Conservation (phyloP, 768 basidiomycete genomes). For the Pluteus cervinus region DNA sequence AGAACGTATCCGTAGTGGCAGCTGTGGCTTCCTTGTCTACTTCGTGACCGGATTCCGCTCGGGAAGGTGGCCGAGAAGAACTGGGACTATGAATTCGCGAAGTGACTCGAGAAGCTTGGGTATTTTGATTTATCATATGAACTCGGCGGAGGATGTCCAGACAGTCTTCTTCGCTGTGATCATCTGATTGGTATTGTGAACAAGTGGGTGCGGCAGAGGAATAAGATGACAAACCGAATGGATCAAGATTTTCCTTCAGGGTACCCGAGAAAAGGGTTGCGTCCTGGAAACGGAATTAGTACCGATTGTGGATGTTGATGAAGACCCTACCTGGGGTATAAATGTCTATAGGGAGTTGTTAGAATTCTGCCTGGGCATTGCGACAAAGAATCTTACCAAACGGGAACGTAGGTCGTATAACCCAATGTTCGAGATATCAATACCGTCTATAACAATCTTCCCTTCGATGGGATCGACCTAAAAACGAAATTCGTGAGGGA, state of each 20-base stretch:
- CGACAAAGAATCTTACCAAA: conserved; percentile 39
- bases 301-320: background rate
- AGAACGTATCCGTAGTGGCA: conserved; percentile 18
- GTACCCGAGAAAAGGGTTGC: conserved; percentile 79
- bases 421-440: conserved; percentile 83
- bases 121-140: conserved; percentile 66
- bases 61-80: conserved; percentile 44
- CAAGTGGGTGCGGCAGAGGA: too few relatives aligned
- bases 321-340: conserved; percentile 54
- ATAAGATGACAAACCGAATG: too few relatives aligned
- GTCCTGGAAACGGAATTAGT: conserved; percentile 32
- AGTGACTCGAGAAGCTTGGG: too few relatives aligned
- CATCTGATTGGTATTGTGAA: conserved; percentile 39
- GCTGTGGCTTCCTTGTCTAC: too few relatives aligned
- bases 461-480: conserved; percentile 74
- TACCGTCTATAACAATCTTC: conserved; percentile 77
- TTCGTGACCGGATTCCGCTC: conserved; percentile 34
- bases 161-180: conserved; percentile 76
- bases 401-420: conserved; percentile 77
- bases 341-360: conserved; percentile 47
- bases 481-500: conserved; percentile 5
- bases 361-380: conserved; percentile 2
- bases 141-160: conserved; percentile 78
- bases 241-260: conserved; percentile 69
- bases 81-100: conserved; percentile 41